These are phyloP conservation scores for Peltaster fructicola DNA, from an alignment of 2,329 filamentous ascomycete species.

Conservation along the genomic window DNA sequence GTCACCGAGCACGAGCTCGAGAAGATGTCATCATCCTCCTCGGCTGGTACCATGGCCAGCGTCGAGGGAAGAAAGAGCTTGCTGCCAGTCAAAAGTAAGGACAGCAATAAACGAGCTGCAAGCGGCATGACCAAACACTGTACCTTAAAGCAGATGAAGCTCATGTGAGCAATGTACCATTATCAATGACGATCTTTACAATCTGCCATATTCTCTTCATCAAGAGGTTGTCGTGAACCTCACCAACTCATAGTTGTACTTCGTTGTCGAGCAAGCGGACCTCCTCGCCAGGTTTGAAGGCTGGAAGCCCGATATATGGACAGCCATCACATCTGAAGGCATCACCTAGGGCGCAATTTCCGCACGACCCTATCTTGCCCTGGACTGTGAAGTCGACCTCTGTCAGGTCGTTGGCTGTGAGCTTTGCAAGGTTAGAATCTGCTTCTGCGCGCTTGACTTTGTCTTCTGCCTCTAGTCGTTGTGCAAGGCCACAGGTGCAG, in stretches of 20 bases:
- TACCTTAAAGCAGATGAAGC: no score
- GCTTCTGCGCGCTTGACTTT: slow-evolving; percentile 45
- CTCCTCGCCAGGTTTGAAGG: slow-evolving; percentile 95
- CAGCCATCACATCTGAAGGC: slow-evolving; percentile 49
- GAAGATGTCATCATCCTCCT: slow-evolving; percentile 31
- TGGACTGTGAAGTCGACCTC: slow-evolving; percentile 97
- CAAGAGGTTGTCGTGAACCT: no score
- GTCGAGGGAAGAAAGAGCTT: slow-evolving; percentile 37
- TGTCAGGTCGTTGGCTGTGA: slow-evolving; percentile 60
- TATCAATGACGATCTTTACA: no score
- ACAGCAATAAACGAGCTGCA: no score
- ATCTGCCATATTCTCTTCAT: no score
- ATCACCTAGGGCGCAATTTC: slow-evolving; percentile 84
- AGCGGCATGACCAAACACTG: no score
- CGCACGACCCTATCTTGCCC: slow-evolving; percentile 88
- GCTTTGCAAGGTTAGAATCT: slow-evolving; percentile 38
- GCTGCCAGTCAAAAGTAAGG: slow-evolving; percentile 14
- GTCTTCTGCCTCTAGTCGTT: slow-evolving; percentile 76
- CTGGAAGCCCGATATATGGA: slow-evolving; percentile 79
- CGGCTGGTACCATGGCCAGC: slow-evolving; percentile 39
- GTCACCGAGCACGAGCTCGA: slow-evolving; percentile 22
- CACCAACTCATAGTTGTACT: slow-evolving; percentile 56
- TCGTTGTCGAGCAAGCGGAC: slow-evolving; percentile 74
- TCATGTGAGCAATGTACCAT: no score
- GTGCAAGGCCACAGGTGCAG: slow-evolving; percentile 84